phyloP scores from a whole-genome alignment of 2,329 filamentous ascomycete species.

The Penicillium sp. region DNA sequence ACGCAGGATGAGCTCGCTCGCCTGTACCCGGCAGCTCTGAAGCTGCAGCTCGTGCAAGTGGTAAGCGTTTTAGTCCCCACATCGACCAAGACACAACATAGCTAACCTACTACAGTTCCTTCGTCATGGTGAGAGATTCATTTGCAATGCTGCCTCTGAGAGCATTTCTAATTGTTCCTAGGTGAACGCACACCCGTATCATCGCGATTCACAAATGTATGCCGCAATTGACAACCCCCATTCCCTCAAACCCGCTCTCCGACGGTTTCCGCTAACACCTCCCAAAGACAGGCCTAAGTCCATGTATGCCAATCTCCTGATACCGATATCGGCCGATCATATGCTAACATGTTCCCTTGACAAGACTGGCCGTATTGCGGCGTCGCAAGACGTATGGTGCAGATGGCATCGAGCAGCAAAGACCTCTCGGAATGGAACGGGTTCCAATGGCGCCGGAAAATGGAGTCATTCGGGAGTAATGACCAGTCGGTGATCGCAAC shows the following conservation, averaged over 20 bases:
- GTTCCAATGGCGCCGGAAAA: slow-evolving; percentile 65
- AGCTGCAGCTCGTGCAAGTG: slow-evolving; percentile 88
- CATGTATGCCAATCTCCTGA: slow-evolving; percentile 41
- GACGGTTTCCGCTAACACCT: slow-evolving; percentile 6
- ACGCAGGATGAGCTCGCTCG: slow-evolving; percentile 72
- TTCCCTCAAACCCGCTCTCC: neutral
- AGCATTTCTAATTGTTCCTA: slow-evolving; percentile 26
- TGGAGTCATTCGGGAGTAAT: slow-evolving; percentile 76
- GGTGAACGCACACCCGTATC: slow-evolving; percentile 79
- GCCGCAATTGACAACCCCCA: slow-evolving; percentile 13
- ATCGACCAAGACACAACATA: neutral
- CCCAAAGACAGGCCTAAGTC: slow-evolving; percentile 49
- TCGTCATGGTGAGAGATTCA: slow-evolving; percentile 63
- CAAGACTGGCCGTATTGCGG: slow-evolving; percentile 87
- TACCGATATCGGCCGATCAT: neutral
- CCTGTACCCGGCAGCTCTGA: slow-evolving; percentile 77
- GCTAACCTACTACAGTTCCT: slow-evolving; percentile 54
- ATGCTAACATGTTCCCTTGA: slow-evolving; percentile 21
- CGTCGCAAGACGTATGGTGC: slow-evolving; percentile 68
- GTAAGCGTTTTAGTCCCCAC: slow-evolving; percentile 41
- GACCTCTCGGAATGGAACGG: slow-evolving; percentile 57
- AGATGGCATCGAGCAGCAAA: slow-evolving; percentile 57
- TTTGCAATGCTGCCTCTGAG: neutral
- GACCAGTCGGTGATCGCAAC: slow-evolving; percentile 69
- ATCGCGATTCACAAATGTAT: slow-evolving; percentile 78